phyloP scores from a whole-genome alignment of 169 alveolate genomes.

The Perkinsus marinus region DNA sequence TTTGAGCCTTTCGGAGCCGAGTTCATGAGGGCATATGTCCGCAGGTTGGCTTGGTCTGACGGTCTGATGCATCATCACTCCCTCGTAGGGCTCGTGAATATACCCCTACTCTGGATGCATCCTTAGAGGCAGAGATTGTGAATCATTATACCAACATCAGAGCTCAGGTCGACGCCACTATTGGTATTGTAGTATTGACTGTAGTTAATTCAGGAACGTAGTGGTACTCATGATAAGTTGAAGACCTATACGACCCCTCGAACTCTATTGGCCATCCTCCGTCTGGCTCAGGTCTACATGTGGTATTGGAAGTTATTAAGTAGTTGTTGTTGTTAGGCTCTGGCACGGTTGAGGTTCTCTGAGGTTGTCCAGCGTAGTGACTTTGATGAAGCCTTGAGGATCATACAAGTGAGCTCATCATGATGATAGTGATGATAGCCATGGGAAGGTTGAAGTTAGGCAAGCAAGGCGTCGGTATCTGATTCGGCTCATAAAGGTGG shows the following conservation, averaged over 20 bases:
- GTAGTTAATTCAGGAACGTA: not conserved
- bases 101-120: not conserved
- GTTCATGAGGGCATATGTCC: not conserved
- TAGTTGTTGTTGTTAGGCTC: conserved; percentile 24
- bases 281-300: conserved; percentile 67
- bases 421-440: not conserved
- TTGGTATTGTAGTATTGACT: not conserved
- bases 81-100: not conserved
- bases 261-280: conserved; percentile 82
- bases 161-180: not conserved
- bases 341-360: conserved; percentile 82
- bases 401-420: conserved; percentile 19
- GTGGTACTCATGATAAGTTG: conserved; percentile 46
- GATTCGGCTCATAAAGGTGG: not conserved
- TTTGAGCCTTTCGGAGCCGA: conserved; percentile 31
- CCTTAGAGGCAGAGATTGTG: not conserved
- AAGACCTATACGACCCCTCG: conserved; percentile 89
- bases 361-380: conserved; percentile 73
- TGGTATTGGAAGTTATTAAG: not conserved
- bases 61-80: too few relatives aligned
- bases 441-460: not conserved
- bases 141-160: not conserved
- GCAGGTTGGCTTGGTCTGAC: not conserved
- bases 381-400: conserved; percentile 86
- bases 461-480: not conserved